These are phyloP conservation scores for Trichoderma parareesei DNA, from an alignment of 495 filamentous ascomycete species.

Conservation along the genomic window DNA sequence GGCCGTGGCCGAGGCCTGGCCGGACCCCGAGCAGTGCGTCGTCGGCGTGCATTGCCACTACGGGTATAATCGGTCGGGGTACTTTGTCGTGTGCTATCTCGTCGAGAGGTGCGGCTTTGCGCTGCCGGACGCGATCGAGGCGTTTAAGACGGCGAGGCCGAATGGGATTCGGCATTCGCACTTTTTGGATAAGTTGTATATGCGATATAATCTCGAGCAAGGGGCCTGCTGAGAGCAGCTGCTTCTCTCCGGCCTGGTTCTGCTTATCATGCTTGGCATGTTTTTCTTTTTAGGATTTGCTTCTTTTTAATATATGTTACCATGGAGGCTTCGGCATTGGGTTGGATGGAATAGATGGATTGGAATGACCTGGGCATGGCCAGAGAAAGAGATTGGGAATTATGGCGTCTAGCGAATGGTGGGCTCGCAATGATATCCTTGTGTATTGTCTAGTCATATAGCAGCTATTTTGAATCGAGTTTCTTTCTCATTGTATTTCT, in stretches of 20 bases:
- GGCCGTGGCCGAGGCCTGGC: constrained; percentile 29
- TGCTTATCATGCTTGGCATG: neutral
- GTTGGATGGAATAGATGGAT: neutral
- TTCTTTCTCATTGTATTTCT: neutral
- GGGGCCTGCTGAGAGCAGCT: neutral
- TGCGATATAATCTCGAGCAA: constrained; percentile 48
- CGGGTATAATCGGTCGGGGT: constrained; percentile 87
- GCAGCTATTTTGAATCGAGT: neutral
- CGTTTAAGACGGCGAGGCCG: constrained; percentile 64
- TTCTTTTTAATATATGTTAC: neutral
- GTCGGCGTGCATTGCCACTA: constrained; percentile 94
- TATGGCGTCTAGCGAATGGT: neutral
- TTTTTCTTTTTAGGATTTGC: neutral
- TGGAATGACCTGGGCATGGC: neutral
- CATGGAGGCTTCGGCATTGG: neutral
- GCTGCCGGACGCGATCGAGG: constrained; percentile 70
- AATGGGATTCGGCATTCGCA: constrained; percentile 85
- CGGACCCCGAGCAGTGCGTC: constrained; percentile 27
- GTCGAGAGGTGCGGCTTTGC: constrained; percentile 69
- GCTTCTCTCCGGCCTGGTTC: neutral
- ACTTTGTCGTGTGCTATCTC: constrained; percentile 83
- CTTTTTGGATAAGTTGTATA: constrained; percentile 79
- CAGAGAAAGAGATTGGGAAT: neutral
- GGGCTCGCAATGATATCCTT: neutral
- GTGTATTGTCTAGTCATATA: neutral